A percentile compares a stretch with the other conserved stretches of the same genome.
These are phyloP conservation scores for Ogataea parapolymorpha DNA, from an alignment of 805 yeast genomes.

Conservation along the genomic window DNA sequence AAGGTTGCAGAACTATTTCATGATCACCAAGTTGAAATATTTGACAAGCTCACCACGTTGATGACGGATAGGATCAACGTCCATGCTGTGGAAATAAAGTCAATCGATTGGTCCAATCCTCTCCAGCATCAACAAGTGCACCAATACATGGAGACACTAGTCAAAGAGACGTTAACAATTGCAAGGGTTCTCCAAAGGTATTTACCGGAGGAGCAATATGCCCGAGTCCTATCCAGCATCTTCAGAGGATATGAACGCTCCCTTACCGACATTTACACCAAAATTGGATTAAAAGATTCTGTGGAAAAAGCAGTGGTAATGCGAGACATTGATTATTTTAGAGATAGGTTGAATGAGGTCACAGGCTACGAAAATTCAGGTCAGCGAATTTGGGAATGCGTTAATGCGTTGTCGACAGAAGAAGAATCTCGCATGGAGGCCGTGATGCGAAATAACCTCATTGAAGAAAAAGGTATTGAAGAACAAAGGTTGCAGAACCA, in stretches of 20 bases:
- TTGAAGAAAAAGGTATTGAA: slow-evolving; percentile 3
- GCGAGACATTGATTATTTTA: slow-evolving; percentile 60
- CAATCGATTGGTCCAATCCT: slow-evolving; percentile 50
- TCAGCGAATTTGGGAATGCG: slow-evolving; percentile 58
- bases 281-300: slow-evolving; percentile 46
- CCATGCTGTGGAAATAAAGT: slow-evolving; percentile 47
- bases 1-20: slow-evolving; percentile 39
- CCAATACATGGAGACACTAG: slow-evolving; percentile 60
- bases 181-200: slow-evolving; percentile 57
- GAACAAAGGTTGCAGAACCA: neutral
- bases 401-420: slow-evolving; percentile 47
- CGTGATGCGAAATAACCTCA: slow-evolving; percentile 37
- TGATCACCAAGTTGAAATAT: slow-evolving; percentile 63
- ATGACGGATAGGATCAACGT: slow-evolving; percentile 61
- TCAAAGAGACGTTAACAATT: slow-evolving; percentile 65
- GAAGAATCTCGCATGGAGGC: slow-evolving; percentile 49
- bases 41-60: slow-evolving; percentile 60
- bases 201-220: slow-evolving; percentile 48
- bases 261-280: slow-evolving; percentile 50
- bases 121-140: slow-evolving; percentile 47
- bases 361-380: slow-evolving; percentile 63
- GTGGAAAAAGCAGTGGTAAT: slow-evolving; percentile 52
- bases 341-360: slow-evolving; percentile 55
- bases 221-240: slow-evolving; percentile 44
- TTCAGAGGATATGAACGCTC: slow-evolving; percentile 57